Evolutionary conservation across 2,329 filamentous ascomycete species (phyloP).

Genomic region (Beauveria scarabaeidicola): DNA sequence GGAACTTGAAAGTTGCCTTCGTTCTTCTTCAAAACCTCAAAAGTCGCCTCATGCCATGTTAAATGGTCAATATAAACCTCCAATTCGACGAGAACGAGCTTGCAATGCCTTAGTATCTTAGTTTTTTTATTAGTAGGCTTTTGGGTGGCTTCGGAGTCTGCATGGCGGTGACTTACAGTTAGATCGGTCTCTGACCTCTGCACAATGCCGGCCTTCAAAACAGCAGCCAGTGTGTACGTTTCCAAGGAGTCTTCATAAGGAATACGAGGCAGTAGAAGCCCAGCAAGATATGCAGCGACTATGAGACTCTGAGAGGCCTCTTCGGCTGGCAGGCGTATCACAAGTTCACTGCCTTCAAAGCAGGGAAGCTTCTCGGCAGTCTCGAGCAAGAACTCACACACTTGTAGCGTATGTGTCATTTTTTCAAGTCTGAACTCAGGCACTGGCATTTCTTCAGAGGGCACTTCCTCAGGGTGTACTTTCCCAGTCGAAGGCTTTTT

Average conservation of each 20-base stretch:
- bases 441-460: not conserved
- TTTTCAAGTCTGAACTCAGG: not conserved
- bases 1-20: not conserved
- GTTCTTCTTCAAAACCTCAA: not conserved
- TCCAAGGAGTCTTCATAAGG: not conserved
- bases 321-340: not conserved
- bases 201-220: not conserved
- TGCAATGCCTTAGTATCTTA: not conserved
- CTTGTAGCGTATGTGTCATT: not conserved
- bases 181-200: not conserved
- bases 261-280: not conserved
- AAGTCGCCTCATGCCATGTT: not conserved
- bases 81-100: not conserved
- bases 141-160: not conserved
- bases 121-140: not conserved
- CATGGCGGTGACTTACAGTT: not conserved
- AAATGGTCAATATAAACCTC: not conserved
- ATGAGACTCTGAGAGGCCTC: not conserved
- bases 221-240: not conserved
- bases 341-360: not conserved
- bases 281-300: not conserved
- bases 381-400: not conserved
- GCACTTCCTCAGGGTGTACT: not conserved
- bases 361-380: not conserved
- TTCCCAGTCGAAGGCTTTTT: not conserved